Conservation (phyloP, 192 early-diverging fungal species). For the Dispira simplex region DNA sequence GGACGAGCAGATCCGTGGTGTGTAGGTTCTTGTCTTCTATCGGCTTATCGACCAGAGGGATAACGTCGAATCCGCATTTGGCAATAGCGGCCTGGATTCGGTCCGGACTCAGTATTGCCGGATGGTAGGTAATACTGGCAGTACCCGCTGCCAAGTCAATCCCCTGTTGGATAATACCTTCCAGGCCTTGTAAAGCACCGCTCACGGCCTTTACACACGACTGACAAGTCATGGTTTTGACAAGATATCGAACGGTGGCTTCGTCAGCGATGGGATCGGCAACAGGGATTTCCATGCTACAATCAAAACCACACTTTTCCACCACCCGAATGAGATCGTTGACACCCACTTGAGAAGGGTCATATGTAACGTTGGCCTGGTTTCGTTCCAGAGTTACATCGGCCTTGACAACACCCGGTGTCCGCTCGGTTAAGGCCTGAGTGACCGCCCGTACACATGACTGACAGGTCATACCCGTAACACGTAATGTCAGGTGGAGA, state of each 20-base stretch:
- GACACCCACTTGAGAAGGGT: constrained; percentile 3
- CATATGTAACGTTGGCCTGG: neutral
- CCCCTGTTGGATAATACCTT: constrained; percentile 33
- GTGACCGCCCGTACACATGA: constrained; percentile 19
- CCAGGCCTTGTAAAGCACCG: constrained; percentile 25
- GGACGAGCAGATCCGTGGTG: constrained; percentile 27
- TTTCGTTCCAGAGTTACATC: constrained; percentile 9
- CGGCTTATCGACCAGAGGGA: constrained; percentile 14
- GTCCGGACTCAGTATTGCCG: constrained; percentile 13
- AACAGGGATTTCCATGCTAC: neutral
- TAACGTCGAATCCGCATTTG: constrained; percentile 53
- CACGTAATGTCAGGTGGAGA: constrained; percentile 10
- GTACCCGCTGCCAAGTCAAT: constrained; percentile 36
- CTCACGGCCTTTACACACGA: constrained; percentile 66
- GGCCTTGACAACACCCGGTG: constrained; percentile 4
- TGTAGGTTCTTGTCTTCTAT: too few species aligned
- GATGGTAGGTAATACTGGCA: constrained; percentile 40
- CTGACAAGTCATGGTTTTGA: constrained; percentile 62
- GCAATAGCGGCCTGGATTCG: constrained; percentile 42
- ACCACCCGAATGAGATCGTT: neutral
- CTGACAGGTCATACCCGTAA: constrained; percentile 24
- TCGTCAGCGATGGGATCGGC: neutral
- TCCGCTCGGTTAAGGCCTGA: constrained; percentile 3
- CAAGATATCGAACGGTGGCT: constrained; percentile 9
- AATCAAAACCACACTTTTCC: neutral